These are phyloP conservation scores for Debaryomyces prosopidis DNA, from an alignment of 805 yeast species.

Conservation along the genomic window DNA sequence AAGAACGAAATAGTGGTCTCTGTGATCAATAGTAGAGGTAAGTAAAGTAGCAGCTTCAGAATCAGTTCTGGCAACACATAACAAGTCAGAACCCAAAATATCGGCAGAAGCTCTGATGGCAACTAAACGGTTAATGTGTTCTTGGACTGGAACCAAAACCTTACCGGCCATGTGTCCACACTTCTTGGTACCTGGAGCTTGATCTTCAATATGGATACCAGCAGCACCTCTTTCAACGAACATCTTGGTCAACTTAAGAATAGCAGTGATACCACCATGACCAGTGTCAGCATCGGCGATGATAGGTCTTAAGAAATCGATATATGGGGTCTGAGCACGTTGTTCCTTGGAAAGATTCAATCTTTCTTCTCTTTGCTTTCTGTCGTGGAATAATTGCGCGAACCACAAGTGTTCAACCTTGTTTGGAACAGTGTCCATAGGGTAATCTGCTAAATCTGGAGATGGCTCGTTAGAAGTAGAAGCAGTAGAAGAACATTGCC, in stretches of 20 bases:
- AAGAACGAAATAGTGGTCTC: constrained; percentile 90
- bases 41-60: constrained; percentile 96
- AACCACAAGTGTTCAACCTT: constrained; percentile 96
- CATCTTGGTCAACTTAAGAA: constrained; percentile 91
- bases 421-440: constrained; percentile 98
- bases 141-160: constrained; percentile 95
- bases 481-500: constrained; percentile 99
- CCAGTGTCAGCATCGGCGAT: constrained; percentile 99
- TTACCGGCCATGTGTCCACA: constrained; percentile 99
- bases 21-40: constrained; percentile 88
- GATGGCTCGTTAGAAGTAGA: constrained; percentile 97
- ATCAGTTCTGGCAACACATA: constrained; percentile 93
- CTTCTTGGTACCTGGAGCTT: constrained; percentile 97
- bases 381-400: constrained; percentile 95
- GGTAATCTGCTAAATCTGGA: constrained; percentile 98
- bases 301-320: constrained; percentile 90
- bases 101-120: constrained; percentile 96
- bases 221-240: constrained; percentile 98
- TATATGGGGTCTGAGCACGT: constrained; percentile 70
- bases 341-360: constrained; percentile 58
- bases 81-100: constrained; percentile 81
- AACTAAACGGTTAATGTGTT: constrained; percentile 90
- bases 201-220: constrained; percentile 98
- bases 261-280: constrained; percentile 97
- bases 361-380: constrained; percentile 91